Base-by-base conservation (phyloP, 345 rosid genomes). In the Citrus australasica region DNA sequence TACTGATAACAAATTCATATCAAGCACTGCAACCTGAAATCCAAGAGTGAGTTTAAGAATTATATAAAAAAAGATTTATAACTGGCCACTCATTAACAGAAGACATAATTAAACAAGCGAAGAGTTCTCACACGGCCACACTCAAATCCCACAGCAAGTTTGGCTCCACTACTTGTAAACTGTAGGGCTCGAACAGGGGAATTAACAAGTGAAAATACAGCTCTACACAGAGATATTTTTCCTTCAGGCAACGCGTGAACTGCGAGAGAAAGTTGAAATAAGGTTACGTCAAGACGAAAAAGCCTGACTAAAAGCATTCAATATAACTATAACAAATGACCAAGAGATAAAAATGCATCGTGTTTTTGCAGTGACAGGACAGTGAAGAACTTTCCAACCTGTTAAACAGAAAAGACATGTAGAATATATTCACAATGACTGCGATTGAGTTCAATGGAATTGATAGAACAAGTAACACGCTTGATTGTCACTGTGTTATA, bases 1-100 rank as follows among this genome's bases (percentile, higher is more conserved):
- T 58, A 87, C 74, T 58, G 92, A 85, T 16, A 72, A 81, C 56
- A 81, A 59, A 79, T 55, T 82, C 78, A 79, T 65, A 73, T 86
- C 89, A 75, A 89, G 84, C 82, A 89, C 64, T 33, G 90, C 88
- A 61, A 87, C 89, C 92, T 89, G 92, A 78, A 78, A 64, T 69
- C 73, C 78, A 70, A 63, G 61, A 60, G 61, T 35, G 38, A 76
- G 35, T 75, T 35, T 46, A 55, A 77, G 53, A 71, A 78, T 70
- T 53, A 24, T 9, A 19, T 30, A 70, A 3, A 46, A 56, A 27
- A 28, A 37, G 62, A 40, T 30, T 10, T n/a, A 40, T 37, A 17
- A 22, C 51, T 6, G 16, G 46, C 73, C 38, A 56, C 63, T 76
- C 35, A 40, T 58, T 63, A 32, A 72, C 21, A 16, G 64, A 24